phyloP scores from a whole-genome alignment of 495 filamentous ascomycete species.

The Aspergillus mulundensis region DNA sequence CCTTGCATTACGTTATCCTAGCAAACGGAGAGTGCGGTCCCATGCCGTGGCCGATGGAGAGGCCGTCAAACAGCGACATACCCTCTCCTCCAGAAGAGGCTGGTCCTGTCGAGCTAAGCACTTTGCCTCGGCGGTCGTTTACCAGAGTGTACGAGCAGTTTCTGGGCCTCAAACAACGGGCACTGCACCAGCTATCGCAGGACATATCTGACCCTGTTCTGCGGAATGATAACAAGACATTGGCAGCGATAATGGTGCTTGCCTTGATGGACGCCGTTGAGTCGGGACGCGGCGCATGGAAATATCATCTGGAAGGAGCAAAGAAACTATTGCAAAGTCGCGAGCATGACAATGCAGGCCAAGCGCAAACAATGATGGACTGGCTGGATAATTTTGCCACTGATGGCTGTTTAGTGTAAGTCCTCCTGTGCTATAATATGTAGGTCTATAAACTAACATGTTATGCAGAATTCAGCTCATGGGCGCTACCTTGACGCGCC shows the following conservation, averaged over 20 bases:
- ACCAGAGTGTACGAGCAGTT: constrained; percentile 40
- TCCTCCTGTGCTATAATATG: neutral
- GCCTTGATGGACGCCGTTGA: constrained; percentile 43
- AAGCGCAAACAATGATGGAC: constrained; percentile 28
- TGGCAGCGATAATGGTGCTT: constrained; percentile 41
- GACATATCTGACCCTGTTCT: constrained; percentile 33
- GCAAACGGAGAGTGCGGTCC: constrained; percentile 32
- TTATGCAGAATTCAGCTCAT: constrained; percentile 42
- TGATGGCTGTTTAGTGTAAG: constrained; percentile 43
- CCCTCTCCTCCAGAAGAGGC: constrained; percentile 25
- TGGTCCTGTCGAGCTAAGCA: constrained; percentile 26
- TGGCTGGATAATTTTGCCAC: constrained; percentile 41
- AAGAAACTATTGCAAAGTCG: constrained; percentile 38
- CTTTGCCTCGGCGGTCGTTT: constrained; percentile 25
- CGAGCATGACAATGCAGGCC: constrained; percentile 16
- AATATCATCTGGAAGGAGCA: constrained; percentile 45
- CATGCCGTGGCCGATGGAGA: constrained; percentile 35
- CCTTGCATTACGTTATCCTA: constrained; percentile 39
- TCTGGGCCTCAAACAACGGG: constrained; percentile 40
- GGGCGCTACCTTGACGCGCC: constrained; percentile 45
- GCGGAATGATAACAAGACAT: constrained; percentile 38
- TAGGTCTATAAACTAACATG: neutral
- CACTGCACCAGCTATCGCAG: constrained; percentile 36
- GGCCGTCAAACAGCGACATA: constrained; percentile 14
- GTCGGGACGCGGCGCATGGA: constrained; percentile 45